These are phyloP conservation scores for Dictyophora rubrovolvata DNA, from an alignment of 768 basidiomycete species.

Conservation along the genomic window DNA sequence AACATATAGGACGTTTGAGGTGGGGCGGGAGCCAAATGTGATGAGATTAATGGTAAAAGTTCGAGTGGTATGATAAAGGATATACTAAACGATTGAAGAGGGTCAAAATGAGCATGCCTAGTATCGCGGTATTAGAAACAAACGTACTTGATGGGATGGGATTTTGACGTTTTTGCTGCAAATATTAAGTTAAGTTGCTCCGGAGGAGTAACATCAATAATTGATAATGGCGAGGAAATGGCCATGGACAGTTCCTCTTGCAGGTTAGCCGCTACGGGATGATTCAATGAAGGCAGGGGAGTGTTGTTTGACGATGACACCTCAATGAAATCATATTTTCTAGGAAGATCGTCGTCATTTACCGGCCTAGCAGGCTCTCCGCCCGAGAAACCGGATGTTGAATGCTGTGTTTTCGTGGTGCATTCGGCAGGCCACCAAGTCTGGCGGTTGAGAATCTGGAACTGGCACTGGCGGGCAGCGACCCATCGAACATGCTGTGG, in stretches of 20 bases:
- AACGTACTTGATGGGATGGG: constrained; percentile 76
- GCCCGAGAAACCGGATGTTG: background rate
- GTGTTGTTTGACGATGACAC: background rate
- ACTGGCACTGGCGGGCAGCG: constrained; percentile 47
- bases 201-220: constrained; percentile 15
- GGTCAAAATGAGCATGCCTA: background rate
- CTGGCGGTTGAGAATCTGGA: constrained; percentile 23
- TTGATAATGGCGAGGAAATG: constrained; percentile 34
- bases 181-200: constrained; percentile 9
- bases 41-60: constrained; percentile 41
- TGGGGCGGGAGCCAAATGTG: constrained; percentile 25
- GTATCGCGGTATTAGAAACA: background rate
- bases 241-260: constrained; percentile 44
- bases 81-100: constrained; percentile 30
- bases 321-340: background rate
- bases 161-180: constrained; percentile 57
- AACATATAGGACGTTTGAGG: constrained; percentile 33
- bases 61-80: constrained; percentile 56
- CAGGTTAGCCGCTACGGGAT: constrained; percentile 22
- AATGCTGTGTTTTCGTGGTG: background rate
- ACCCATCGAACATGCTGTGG: constrained; percentile 50
- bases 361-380: background rate
- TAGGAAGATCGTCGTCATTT: background rate
- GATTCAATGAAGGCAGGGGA: constrained; percentile 5
- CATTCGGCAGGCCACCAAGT: constrained; percentile 42